These are phyloP conservation scores for Balansia obtecta DNA, from an alignment of 2,329 filamentous ascomycete genomes.

Conservation along the genomic window DNA sequence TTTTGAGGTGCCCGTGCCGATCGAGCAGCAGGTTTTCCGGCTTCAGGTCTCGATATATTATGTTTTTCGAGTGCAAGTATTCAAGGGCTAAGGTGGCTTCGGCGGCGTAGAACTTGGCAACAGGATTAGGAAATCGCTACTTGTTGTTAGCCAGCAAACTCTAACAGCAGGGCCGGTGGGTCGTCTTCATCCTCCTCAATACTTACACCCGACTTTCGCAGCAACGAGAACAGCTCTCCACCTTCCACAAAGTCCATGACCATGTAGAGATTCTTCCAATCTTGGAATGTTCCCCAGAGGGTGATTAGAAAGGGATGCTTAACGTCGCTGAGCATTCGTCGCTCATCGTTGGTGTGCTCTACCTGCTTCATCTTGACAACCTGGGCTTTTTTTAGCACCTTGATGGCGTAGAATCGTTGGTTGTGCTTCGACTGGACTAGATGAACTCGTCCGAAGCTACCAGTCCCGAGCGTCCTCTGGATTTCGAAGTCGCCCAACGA, in stretches of 20 bases:
- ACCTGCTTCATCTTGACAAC: constrained; percentile 99
- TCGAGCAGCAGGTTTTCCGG: constrained; percentile 88
- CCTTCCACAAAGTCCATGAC: constrained; percentile 99
- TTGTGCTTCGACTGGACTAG: constrained; percentile 97
- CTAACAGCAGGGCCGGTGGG: background rate
- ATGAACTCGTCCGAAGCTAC: constrained; percentile 93
- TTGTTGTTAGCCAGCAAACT: background rate
- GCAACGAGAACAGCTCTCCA: constrained; percentile 87
- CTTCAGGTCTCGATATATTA: constrained; percentile 96
- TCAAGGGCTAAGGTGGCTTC: constrained; percentile 93
- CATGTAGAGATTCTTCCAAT: constrained; percentile 95
- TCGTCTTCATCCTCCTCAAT: background rate
- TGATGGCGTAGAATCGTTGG: constrained; percentile 94
- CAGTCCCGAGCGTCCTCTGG: constrained; percentile 83
- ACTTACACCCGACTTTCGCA: constrained; percentile 81
- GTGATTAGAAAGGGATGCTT: constrained; percentile 98
- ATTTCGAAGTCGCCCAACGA: constrained; percentile 83
- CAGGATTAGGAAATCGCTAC: constrained; percentile 93
- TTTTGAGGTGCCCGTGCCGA: constrained; percentile 88
- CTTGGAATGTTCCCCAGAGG: constrained; percentile 96
- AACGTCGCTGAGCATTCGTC: constrained; percentile 88
- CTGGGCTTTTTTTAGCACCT: constrained; percentile 96
- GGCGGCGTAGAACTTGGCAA: constrained; percentile 97
- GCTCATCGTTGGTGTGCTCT: constrained; percentile 97
- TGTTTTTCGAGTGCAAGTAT: constrained; percentile 86